Conservation (phyloP, 768 basidiomycete species). For the Mrakia gelida region DNA sequence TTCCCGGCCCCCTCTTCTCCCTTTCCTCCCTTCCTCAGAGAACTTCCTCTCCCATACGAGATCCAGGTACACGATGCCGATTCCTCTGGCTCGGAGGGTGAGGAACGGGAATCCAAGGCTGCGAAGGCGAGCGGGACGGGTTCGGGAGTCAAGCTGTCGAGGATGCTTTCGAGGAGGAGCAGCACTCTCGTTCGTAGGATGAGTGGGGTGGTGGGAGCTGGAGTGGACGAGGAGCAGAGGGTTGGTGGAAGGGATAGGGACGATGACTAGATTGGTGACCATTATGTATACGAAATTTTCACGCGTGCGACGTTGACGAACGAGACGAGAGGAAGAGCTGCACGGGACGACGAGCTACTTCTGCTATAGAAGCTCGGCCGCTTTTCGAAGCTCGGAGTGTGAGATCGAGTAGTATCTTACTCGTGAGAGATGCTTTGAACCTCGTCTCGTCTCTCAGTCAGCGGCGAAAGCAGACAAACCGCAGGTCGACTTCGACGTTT, state of each 20-base stretch:
- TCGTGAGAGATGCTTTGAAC: too few relatives aligned
- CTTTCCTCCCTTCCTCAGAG: neutral
- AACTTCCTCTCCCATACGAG: constrained; percentile 27
- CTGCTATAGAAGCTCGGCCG: too few relatives aligned
- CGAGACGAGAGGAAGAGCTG: too few relatives aligned
- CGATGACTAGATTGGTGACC: too few relatives aligned
- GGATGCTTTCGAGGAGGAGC: neutral
- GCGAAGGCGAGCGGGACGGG: neutral
- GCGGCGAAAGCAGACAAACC: too few relatives aligned
- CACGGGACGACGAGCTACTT: too few relatives aligned
- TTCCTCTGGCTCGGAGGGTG: constrained; percentile 18
- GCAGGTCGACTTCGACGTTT: too few relatives aligned
- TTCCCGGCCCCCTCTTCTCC: neutral
- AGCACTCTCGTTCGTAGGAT: neutral
- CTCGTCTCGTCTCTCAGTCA: too few relatives aligned
- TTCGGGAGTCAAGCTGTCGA: neutral
- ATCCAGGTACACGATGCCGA: constrained; percentile 14
- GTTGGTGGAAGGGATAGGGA: neutral
- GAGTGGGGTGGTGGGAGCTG: neutral
- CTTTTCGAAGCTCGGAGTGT: too few relatives aligned
- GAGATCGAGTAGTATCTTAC: too few relatives aligned
- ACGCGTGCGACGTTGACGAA: too few relatives aligned
- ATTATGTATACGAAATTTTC: too few relatives aligned
- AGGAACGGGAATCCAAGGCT: neutral
- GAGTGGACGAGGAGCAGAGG: neutral